Evolutionary conservation across 495 filamentous ascomycete species (phyloP).

Genomic region (Pseudoneurospora amorphoporcata): DNA sequence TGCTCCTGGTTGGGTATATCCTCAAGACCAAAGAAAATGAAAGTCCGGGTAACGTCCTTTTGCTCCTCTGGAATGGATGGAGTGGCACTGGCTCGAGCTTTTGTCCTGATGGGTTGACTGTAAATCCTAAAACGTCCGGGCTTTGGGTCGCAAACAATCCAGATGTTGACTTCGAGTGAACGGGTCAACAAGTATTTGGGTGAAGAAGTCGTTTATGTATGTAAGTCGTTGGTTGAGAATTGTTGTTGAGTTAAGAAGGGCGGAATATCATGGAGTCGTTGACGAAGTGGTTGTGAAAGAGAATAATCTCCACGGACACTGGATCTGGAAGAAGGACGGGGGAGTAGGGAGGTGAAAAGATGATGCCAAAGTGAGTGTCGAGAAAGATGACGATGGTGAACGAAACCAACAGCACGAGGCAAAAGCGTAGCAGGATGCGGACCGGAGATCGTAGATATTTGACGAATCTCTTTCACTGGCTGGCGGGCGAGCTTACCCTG

Average conservation of each 20-base stretch:
- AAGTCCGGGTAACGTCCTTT: constrained; percentile 1
- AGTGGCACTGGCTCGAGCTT: constrained; percentile 1
- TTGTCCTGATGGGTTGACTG: not conserved
- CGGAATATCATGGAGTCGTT: not conserved
- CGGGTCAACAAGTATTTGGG: constrained; percentile 19
- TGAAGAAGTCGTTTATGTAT: constrained; percentile 2
- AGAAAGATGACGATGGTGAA: constrained; percentile 19
- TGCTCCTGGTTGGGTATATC: constrained; percentile 4
- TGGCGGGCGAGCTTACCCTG: constrained; percentile 8
- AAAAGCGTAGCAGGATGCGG: constrained; percentile 17
- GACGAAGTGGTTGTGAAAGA: not conserved
- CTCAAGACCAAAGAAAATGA: constrained; percentile 6
- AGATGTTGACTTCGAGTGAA: constrained; percentile 24
- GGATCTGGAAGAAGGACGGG: constrained; percentile 7
- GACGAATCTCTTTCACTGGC: constrained; percentile 8
- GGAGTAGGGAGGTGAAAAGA: constrained; percentile 8
- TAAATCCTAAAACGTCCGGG: not conserved
- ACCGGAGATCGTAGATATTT: constrained; percentile 26
- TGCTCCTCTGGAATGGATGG: not conserved
- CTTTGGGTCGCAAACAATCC: constrained; percentile 5
- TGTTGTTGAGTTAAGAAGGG: not conserved
- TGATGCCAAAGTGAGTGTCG: constrained; percentile 20
- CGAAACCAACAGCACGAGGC: constrained; percentile 6
- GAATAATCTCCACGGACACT: constrained; percentile 5
- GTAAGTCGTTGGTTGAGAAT: constrained; percentile 15